Evolutionary conservation across 1,139 yeast genomes (phyloP), one percentile per base, ranked within the genome.

Genomic region (Yamadazyma spencermartinsiae): DNA sequence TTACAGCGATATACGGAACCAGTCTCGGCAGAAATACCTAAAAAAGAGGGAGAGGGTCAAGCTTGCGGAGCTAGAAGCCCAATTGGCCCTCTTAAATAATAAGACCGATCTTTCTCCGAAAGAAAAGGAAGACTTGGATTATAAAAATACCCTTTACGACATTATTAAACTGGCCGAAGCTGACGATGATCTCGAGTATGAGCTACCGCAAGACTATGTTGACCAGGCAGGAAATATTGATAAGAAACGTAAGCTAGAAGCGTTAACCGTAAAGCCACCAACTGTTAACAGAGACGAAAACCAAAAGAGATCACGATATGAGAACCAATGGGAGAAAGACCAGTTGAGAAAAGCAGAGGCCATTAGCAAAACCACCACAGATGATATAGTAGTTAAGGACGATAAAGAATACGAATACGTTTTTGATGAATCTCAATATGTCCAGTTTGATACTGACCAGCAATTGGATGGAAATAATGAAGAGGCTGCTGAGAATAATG

Each of bases 371-470:
- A 50, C 56, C 5, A 67, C 61, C 27, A 60, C 70, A 3, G 82
- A 76, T 50, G 76, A 72, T 31, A 72, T 79, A 18, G 56, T 63
- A 24, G 57, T 74, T 1, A 69, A 74, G 0, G 71, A 69, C 13
- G 68, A 69, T 18, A 74, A 59, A 5, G 66, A 80, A 26, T 86
- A 85, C 52, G 95, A 87, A 19, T 89, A 76, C 58, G 96, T 89
- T 1, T 88, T 86, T 65, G 97, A 90, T 51, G 82, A 82, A 36
- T 71, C 81, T 4, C 90, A 86, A 45, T 77, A 76, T 49, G 82
- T 88, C 23, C 80, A 83, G 28, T 89, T 85, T 54, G 72, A 78
- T 1, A 63, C 69, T 3, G 80, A 76, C 30, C 58, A 64, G 4
- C 68, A 74, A 26, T 68, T 61, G 9, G 55, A 54, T 16, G 60